Evolutionary conservation across 192 early-diverging fungal genomes (phyloP), one percentile per base, ranked within the genome.

Genomic region (Coemansia sp.): DNA sequence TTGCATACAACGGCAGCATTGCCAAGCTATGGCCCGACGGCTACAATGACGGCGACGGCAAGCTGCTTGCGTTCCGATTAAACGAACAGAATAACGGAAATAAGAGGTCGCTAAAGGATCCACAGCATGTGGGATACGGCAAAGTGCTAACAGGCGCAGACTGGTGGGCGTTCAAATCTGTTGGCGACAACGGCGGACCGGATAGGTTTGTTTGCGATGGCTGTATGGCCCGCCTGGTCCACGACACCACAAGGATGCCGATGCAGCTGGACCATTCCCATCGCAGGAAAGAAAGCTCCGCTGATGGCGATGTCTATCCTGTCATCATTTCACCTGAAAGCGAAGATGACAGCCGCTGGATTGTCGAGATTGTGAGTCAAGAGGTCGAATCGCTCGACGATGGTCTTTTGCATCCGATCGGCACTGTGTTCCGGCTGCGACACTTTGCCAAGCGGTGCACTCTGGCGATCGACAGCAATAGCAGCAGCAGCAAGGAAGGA

Each of bases 1-100:
- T 99, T 10, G 95, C 90, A 0, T 99, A 88, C 78, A 53, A 53
- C 51, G 95, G 95, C 14, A 59, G 57, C 34, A 59, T 59, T 38
- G 57, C 57, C 30, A 59, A 59, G 57, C 57, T 59, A 5, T 34
- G 35, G 21, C 95, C 95, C 92, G 71, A 94, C 90, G 59, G 44
- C 14, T 18, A 89, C 85, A 56, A 87, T 85, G 6, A 89, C 87
- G 63, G 92, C 92, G 12, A 92, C 91, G 30, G 98, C 15, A 59
- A 38, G 95, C 20, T 75, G 95, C 49, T 86, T 99, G 51, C 98
- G 97, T 72, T 99, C 95, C 23, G 96, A 97, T 73, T 21, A 14
- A 6, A 41, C 39, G 9, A 12, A 8, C 51, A 10, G 1, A 24
- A 20, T 26, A 4, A 67, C 87, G 30, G 90, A 95, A 73, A 76